Conservation (phyloP, 2,329 filamentous ascomycete species). For the Botrytis squamosa region DNA sequence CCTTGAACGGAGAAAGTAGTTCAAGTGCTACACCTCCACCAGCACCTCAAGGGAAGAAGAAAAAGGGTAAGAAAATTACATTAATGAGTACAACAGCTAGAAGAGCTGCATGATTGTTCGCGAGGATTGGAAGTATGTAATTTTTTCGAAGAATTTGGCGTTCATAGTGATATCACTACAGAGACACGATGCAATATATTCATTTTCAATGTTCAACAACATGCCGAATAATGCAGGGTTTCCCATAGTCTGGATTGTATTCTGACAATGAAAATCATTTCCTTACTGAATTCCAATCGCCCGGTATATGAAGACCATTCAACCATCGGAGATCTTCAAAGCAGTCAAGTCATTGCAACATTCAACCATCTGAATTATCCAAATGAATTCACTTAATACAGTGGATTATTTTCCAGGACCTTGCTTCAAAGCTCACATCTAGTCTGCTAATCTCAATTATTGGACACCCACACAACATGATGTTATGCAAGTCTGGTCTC, state of each 20-base stretch:
- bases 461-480: conserved; percentile 11
- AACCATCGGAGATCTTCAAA: not conserved
- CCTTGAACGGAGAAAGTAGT: conserved; percentile 38
- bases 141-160: conserved; percentile 13
- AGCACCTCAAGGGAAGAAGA: conserved; percentile 51
- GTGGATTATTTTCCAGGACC: not conserved
- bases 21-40: conserved; percentile 19
- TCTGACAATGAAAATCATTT: not conserved
- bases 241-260: not conserved
- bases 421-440: not conserved
- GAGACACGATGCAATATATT: conserved; percentile 10
- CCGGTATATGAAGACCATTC: not conserved
- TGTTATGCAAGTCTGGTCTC: conserved; percentile 10
- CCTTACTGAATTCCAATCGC: not conserved
- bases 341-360: not conserved
- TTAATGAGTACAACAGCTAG: conserved; percentile 61
- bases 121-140: conserved; percentile 1
- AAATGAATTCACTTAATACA: not conserved
- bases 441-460: not conserved
- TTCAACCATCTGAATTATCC: not conserved
- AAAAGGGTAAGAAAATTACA: conserved; percentile 72
- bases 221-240: not conserved
- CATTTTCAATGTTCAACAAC: conserved; percentile 13
- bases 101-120: conserved; percentile 41
- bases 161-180: conserved; percentile 15